Percentiles rank a stretch among this genome's conserved stretches.
These are phyloP conservation scores for Cercophora samala DNA, from an alignment of 495 filamentous ascomycete species.

Conservation along the genomic window DNA sequence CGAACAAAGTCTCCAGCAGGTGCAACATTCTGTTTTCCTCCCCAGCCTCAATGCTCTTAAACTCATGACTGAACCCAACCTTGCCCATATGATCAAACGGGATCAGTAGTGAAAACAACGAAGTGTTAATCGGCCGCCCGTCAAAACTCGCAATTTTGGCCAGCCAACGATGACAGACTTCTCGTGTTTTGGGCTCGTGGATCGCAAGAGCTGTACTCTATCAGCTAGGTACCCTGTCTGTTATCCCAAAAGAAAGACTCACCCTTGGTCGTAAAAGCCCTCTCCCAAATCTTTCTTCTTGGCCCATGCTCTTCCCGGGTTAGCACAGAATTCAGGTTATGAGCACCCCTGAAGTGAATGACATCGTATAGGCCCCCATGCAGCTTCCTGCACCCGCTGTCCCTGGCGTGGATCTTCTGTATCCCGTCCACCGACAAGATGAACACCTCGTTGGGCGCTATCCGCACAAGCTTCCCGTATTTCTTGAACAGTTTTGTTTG, in stretches of 20 bases:
- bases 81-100: slow-evolving; percentile 28
- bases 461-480: slow-evolving; percentile 42
- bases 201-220: slow-evolving; percentile 57
- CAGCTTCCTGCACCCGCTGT: slow-evolving; percentile 17
- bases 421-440: slow-evolving; percentile 16
- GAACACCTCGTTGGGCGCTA: slow-evolving; percentile 27
- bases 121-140: slow-evolving; percentile 19
- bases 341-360: slow-evolving; percentile 16
- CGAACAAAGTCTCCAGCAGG: slow-evolving; percentile 26
- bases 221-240: not conserved
- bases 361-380: slow-evolving; percentile 20
- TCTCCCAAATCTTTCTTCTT: slow-evolving; percentile 26
- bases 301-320: slow-evolving; percentile 24
- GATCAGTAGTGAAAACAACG: slow-evolving; percentile 24
- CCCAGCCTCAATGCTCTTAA: slow-evolving; percentile 16
- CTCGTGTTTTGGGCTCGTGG: slow-evolving; percentile 69
- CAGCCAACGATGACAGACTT: slow-evolving; percentile 66
- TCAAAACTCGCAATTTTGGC: slow-evolving; percentile 9
- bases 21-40: slow-evolving; percentile 21
- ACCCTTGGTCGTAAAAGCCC: slow-evolving; percentile 22
- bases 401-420: slow-evolving; percentile 18
- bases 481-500: slow-evolving; percentile 32
- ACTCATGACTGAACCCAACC: slow-evolving; percentile 22
- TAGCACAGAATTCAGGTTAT: slow-evolving; percentile 28
- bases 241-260: not conserved